Percentiles rank a stretch among this genome's conserved stretches.
These are phyloP conservation scores for Dendryphion nanum DNA, from an alignment of 2,329 filamentous ascomycete species.

Conservation along the genomic window DNA sequence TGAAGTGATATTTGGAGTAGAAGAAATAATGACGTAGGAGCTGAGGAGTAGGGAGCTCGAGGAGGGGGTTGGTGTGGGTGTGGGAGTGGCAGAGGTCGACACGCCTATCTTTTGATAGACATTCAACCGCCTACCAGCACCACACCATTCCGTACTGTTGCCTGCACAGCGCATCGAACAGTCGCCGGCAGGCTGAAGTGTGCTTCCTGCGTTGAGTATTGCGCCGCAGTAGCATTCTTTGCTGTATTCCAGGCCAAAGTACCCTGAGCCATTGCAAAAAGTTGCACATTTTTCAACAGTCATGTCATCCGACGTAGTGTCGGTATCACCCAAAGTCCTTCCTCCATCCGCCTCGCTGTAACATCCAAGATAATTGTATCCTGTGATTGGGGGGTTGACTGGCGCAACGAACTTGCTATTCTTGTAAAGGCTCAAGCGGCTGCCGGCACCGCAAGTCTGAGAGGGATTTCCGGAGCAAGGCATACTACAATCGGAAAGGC, in stretches of 20 bases:
- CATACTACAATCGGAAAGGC: conserved; percentile 21
- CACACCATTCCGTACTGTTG: conserved; percentile 18
- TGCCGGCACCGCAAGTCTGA: conserved; percentile 17
- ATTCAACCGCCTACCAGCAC: conserved; percentile 20
- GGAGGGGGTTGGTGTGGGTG: neutral
- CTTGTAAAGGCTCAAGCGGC: conserved; percentile 33
- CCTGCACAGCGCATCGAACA: conserved; percentile 18
- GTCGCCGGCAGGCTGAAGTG: conserved; percentile 9
- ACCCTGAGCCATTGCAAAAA: conserved; percentile 25
- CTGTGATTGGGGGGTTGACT: conserved; percentile 15
- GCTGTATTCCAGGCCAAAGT: conserved; percentile 39
- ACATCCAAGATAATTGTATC: conserved; percentile 38
- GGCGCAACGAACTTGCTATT: conserved; percentile 34
- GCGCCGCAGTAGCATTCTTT: conserved; percentile 23
- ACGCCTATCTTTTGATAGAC: conserved; percentile 14
- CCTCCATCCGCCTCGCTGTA: conserved; percentile 35
- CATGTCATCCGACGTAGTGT: conserved; percentile 30
- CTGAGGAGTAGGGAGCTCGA: neutral
- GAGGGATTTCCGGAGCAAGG: conserved; percentile 16
- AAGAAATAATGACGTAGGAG: too few species aligned
- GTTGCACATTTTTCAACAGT: conserved; percentile 36
- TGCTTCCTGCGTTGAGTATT: conserved; percentile 12
- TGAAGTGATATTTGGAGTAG: too few species aligned
- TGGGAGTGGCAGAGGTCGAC: conserved; percentile 2
- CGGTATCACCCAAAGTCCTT: conserved; percentile 31